phyloP scores from a whole-genome alignment of 1,284 basidiomycete species.

The Golubevia pallescens region DNA sequence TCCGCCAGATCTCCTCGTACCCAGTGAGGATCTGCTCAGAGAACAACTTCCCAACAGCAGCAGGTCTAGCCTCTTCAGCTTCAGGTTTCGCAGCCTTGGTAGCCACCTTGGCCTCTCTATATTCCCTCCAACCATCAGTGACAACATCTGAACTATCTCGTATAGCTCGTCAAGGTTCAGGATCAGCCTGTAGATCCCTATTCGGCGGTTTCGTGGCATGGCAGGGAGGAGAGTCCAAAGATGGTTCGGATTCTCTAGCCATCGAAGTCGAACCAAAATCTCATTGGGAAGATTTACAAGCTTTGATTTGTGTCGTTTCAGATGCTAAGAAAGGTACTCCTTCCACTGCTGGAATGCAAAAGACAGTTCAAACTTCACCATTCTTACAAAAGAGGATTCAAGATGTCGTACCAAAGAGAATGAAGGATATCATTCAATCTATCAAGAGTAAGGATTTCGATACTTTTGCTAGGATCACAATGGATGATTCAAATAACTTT shows the following conservation, averaged over 20 bases:
- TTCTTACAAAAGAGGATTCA: constrained; percentile 88
- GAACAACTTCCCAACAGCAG: constrained; percentile 99
- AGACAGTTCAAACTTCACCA: constrained; percentile 87
- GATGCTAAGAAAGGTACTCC: constrained; percentile 97
- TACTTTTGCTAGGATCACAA: constrained; percentile 86
- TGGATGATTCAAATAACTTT: constrained; percentile 82
- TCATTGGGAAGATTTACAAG: constrained; percentile 83
- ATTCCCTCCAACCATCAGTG: constrained; percentile 73
- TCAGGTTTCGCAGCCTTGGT: constrained; percentile 96
- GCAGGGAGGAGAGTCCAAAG: constrained; percentile 55
- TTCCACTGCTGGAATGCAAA: constrained; percentile 95
- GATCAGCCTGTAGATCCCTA: constrained; percentile 62
- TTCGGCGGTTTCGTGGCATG: constrained; percentile 64
- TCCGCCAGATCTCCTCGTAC: too few relatives aligned
- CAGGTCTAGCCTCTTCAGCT: constrained; percentile 94
- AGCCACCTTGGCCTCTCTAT: constrained; percentile 84
- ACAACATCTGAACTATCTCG: constrained; percentile 41
- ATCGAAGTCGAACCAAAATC: constrained; percentile 75
- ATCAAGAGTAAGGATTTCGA: constrained; percentile 85
- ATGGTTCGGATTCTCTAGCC: constrained; percentile 86
- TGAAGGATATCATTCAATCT: constrained; percentile 80
- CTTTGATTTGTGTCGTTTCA: constrained; percentile 94
- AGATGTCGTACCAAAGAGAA: constrained; percentile 83
- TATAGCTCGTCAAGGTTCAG: constrained; percentile 59
- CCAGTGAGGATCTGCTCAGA: constrained; percentile 69